A percentile compares a stretch with the other conserved stretches of the same genome.
Evolutionary conservation across 306 rosid species (phyloP).

Genomic region (Rosa persica): DNA sequence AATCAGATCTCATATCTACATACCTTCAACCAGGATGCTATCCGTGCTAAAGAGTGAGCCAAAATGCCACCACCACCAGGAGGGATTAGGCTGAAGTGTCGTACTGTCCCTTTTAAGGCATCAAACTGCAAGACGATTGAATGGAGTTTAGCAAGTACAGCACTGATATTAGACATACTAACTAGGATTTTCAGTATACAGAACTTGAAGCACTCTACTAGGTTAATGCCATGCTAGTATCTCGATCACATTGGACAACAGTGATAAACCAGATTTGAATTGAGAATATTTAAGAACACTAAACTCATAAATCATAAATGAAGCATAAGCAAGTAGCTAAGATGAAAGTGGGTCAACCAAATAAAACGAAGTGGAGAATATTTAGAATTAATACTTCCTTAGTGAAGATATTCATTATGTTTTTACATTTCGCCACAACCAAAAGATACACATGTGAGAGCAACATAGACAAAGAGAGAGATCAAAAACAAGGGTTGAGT

Average conservation of each 20-base stretch:
- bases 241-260: background rate
- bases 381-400: background rate
- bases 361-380: background rate
- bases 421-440: background rate
- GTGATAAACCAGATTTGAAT: background rate
- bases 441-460: background rate
- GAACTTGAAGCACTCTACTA: constrained; percentile 6
- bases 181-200: constrained; percentile 18
- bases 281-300: background rate
- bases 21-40: constrained; percentile 94
- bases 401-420: background rate
- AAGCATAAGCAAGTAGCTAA: background rate
- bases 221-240: background rate
- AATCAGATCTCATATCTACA: constrained; percentile 20
- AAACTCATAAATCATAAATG: background rate
- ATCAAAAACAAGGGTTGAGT: background rate
- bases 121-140: constrained; percentile 62
- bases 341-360: background rate
- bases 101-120: constrained; percentile 62
- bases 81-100: constrained; percentile 74
- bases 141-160: constrained; percentile 33
- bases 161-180: constrained; percentile 4
- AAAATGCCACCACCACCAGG: constrained; percentile 82
- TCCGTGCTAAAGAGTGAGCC: constrained; percentile 71
- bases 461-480: background rate